Evolutionary conservation across 176 grass and related monocot genomes (phyloP).

Genomic region (Puya raimondii): DNA sequence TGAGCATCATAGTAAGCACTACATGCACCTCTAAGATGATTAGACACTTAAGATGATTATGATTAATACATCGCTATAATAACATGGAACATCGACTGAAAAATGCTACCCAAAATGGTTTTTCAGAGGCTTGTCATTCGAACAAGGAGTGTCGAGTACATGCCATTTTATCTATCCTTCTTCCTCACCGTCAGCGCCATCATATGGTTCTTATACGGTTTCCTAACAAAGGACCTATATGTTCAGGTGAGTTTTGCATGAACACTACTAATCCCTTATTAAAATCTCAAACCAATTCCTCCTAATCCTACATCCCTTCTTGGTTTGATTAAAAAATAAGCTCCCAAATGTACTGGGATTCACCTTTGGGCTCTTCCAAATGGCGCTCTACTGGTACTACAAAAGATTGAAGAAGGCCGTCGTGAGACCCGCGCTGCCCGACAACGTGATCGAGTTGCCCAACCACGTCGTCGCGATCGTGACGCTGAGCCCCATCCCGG

Average conservation of each 20-base stretch:
- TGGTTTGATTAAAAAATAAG: conserved; percentile 10
- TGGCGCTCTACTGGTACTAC: conserved; percentile 66
- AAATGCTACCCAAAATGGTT: background rate
- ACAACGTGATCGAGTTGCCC: conserved; percentile 33
- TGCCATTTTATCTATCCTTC: conserved; percentile 74
- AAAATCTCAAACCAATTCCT: background rate
- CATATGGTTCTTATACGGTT: conserved; percentile 68
- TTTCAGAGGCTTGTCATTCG: conserved; percentile 63
- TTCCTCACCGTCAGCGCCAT: conserved; percentile 78
- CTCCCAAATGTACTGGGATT: conserved; percentile 78
- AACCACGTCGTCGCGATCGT: conserved; percentile 30
- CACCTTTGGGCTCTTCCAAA: conserved; percentile 64
- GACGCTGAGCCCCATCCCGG: conserved; percentile 32
- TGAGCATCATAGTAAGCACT: conserved; percentile 76
- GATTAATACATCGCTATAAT: too few relatives aligned
- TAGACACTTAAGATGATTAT: too few relatives aligned
- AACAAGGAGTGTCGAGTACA: conserved; percentile 84
- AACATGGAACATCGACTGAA: too few relatives aligned
- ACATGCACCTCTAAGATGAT: background rate
- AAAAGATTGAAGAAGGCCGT: conserved; percentile 23
- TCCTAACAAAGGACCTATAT: conserved; percentile 63
- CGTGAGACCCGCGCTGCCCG: background rate
- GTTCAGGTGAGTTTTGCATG: conserved; percentile 29
- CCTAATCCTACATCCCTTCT: background rate
- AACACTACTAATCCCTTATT: conserved; percentile 4